These are phyloP conservation scores for Phialemonium atrogriseum DNA, from an alignment of 2,329 filamentous ascomycete species.

Conservation along the genomic window DNA sequence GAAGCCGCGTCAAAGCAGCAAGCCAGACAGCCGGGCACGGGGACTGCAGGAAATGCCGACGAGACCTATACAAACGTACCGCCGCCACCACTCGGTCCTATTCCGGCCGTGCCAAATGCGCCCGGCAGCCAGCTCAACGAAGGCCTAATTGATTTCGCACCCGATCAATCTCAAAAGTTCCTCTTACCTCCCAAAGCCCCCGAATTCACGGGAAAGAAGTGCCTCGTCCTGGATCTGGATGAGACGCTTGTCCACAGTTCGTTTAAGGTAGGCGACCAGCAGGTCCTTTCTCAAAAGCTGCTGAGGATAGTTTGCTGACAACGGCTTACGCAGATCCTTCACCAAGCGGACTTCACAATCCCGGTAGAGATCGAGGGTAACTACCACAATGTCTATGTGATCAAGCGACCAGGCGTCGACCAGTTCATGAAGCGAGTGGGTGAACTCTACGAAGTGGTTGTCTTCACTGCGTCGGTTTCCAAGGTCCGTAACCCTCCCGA, in stretches of 20 bases:
- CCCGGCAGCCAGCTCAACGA: slow-evolving; percentile 29
- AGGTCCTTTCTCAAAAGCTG: not conserved
- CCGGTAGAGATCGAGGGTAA: slow-evolving; percentile 98
- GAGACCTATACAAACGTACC: slow-evolving; percentile 34
- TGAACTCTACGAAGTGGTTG: slow-evolving; percentile 95
- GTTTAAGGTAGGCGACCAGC: slow-evolving; percentile 66
- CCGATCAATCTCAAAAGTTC: slow-evolving; percentile 49
- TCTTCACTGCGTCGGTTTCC: slow-evolving; percentile 96
- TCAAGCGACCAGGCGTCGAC: slow-evolving; percentile 97
- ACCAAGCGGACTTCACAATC: slow-evolving; percentile 98
- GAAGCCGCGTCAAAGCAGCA: slow-evolving; percentile 42
- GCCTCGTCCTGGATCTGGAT: slow-evolving; percentile 88
- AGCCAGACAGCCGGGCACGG: slow-evolving; percentile 27
- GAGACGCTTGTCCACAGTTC: slow-evolving; percentile 97
- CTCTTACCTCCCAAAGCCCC: slow-evolving; percentile 76
- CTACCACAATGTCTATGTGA: slow-evolving; percentile 98
- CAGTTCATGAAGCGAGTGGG: slow-evolving; percentile 98
- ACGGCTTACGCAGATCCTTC: slow-evolving; percentile 60
- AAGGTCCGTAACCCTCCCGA: slow-evolving; percentile 56
- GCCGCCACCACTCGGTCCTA: slow-evolving; percentile 37
- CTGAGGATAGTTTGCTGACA: slow-evolving; percentile 6
- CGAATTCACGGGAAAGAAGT: slow-evolving; percentile 81
- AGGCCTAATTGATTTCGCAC: slow-evolving; percentile 34
- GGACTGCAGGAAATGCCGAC: slow-evolving; percentile 11
- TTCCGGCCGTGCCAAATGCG: slow-evolving; percentile 24